Base-by-base conservation (phyloP, 139 green algal genomes). In the Mychonastes homosphaera region DNA sequence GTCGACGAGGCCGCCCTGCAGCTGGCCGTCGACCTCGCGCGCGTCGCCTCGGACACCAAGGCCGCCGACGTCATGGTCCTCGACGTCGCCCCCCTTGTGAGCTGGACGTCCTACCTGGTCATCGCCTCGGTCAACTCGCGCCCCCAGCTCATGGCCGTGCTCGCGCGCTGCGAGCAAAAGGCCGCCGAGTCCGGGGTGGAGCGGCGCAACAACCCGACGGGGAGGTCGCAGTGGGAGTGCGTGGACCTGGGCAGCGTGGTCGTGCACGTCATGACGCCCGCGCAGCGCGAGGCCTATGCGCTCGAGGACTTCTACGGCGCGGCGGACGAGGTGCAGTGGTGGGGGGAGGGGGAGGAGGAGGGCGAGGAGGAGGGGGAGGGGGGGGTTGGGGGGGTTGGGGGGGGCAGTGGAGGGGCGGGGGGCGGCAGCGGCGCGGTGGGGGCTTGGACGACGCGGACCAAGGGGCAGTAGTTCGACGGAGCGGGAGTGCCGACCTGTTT, bases 71-170 rank as follows among this genome's bases (percentile, higher is more conserved):
- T 85, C 13, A 39, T 67, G 27, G 60, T 82, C n/a, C 73, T 87
- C 38, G 64, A 89, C 52, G 79, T 89, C 10, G 75, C 62, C 28
- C 77, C 79, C 0, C 49, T 89, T 1, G 72, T 84, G 10, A 77
- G 68, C 35, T 84, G 76, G 77, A 82, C 72, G 29, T 67, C 50
- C 29, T 88, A 86, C 50, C 75, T 86, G 69, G 55, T 66, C 16
- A 56, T 77, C 3, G 49, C 43, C 26, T 57, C 40, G 15, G 69
- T 72, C 8, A 63, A 82, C 19, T 45, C 50, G 23, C 79, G 63
- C 8, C 79, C 81, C 0, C 81, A 88, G 74, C 70, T 90, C 53
- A 58, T 78, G n/a, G 83, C 83, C 6, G 63, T 85, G 9, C 50
- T 90, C 12, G 63, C 46, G 19, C 83, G 77, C 46, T 72, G 85